phyloP scores from a whole-genome alignment of 768 basidiomycete genomes.

The Pholiota molesta region DNA sequence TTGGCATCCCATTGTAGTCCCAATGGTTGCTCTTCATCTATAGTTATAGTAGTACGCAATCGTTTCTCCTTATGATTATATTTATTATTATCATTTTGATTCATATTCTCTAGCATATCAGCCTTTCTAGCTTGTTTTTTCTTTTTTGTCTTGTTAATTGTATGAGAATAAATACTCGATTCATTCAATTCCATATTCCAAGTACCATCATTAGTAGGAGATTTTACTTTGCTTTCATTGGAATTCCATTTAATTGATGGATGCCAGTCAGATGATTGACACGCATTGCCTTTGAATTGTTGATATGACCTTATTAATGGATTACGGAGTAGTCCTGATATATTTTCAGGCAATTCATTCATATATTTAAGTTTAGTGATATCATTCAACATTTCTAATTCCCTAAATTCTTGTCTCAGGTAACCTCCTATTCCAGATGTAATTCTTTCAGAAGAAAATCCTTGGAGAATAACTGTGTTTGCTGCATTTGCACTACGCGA shows the following conservation, averaged over 20 bases:
- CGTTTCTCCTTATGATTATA: not conserved
- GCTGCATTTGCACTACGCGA: conserved; percentile 30
- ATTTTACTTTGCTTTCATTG: no score
- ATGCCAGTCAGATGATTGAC: not conserved
- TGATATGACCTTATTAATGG: conserved; percentile 12
- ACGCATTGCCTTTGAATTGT: not conserved
- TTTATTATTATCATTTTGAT: conserved; percentile 1
- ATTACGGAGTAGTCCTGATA: conserved; percentile 20
- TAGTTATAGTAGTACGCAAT: no score
- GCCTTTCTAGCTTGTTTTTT: not conserved
- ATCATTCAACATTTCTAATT: conserved; percentile 32
- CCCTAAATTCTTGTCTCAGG: conserved; percentile 29
- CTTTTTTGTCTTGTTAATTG: no score
- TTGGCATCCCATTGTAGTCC: conserved; percentile 24
- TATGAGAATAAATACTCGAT: no score
- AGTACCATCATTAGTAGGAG: no score
- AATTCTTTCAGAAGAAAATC: conserved; percentile 23
- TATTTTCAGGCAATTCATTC: not conserved
- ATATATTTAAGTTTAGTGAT: conserved; percentile 25
- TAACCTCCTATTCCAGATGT: conserved; percentile 18
- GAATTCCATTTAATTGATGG: not conserved
- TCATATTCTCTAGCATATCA: not conserved
- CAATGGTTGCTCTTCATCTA: not conserved
- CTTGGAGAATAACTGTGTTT: conserved; percentile 30
- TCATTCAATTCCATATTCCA: no score